Evolutionary conservation across 192 early-diverging fungal species (phyloP).

Genomic region (Linnemannia elongata): DNA sequence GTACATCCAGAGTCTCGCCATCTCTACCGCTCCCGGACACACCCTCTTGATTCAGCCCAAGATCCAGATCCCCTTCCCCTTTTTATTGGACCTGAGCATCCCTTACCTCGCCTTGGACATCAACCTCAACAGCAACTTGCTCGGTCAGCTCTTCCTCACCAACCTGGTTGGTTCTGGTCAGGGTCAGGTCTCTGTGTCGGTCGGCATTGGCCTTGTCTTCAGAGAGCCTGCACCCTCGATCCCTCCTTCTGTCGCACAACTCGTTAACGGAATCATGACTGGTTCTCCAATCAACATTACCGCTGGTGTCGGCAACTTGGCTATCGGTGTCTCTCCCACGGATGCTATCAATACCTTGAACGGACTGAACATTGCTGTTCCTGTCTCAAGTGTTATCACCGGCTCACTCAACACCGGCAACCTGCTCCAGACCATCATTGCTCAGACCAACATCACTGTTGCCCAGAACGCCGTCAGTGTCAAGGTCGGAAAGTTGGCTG

Average conservation of each 20-base stretch:
- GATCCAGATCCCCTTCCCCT: constrained; percentile 22
- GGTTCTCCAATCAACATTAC: constrained; percentile 14
- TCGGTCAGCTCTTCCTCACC: constrained; percentile 18
- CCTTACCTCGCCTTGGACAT: constrained; percentile 32
- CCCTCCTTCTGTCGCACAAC: constrained; percentile 9
- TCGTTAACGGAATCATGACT: constrained; percentile 23
- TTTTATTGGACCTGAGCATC: constrained; percentile 28
- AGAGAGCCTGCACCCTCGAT: constrained; percentile 24
- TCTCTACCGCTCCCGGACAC: constrained; percentile 33
- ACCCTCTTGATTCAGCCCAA: constrained; percentile 23
- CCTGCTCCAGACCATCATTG: constrained; percentile 8
- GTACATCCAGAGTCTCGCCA: constrained; percentile 15
- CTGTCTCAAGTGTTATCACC: constrained; percentile 17
- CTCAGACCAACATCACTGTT: constrained; percentile 20
- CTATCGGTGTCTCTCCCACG: constrained; percentile 25
- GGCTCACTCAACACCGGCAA: constrained; percentile 22
- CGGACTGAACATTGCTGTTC: constrained; percentile 1
- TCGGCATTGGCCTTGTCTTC: constrained; percentile 30
- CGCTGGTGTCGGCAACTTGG: constrained; percentile 15
- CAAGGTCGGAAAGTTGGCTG: constrained; percentile 21
- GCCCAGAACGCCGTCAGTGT: constrained; percentile 10
- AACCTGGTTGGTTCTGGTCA: constrained; percentile 23
- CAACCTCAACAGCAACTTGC: constrained; percentile 21
- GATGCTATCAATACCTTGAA: constrained; percentile 29
- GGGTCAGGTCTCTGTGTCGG: constrained; percentile 24